A percentile compares a stretch with the other conserved stretches of the same genome.
Evolutionary conservation across 495 filamentous ascomycete species (phyloP).

Genomic region (Penicillium pulvis): DNA sequence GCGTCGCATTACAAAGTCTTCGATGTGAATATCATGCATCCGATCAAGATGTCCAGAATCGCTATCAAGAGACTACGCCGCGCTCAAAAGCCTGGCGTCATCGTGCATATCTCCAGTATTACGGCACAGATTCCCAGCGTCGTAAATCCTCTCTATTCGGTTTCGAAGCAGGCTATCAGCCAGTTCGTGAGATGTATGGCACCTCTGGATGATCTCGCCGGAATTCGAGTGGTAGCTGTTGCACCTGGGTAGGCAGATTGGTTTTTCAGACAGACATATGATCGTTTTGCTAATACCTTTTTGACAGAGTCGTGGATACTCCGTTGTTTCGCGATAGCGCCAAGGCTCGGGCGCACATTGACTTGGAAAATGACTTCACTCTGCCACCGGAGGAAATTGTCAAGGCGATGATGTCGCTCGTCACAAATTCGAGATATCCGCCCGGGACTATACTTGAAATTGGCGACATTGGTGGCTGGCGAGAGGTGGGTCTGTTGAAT

Average conservation of each 20-base stretch:
- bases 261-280: neutral
- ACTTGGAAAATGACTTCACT: neutral
- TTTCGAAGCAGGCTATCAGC: constrained; percentile 1
- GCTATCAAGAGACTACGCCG: neutral
- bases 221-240: neutral
- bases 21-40: neutral
- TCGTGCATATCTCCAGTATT: neutral
- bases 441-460: neutral
- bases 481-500: neutral
- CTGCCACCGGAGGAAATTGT: neutral
- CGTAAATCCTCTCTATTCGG: neutral
- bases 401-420: neutral
- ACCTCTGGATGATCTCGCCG: neutral
- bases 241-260: neutral
- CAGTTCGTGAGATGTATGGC: constrained; percentile 2
- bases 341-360: constrained; percentile 3
- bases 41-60: neutral
- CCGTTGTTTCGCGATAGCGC: neutral
- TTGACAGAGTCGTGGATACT: constrained; percentile 1
- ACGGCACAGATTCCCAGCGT: neutral
- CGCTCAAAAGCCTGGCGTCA: neutral
- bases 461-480: constrained; percentile 1
- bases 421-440: neutral
- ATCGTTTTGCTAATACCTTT: neutral
- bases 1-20: neutral